phyloP scores from a whole-genome alignment of 75 land plant genomes.

The Picea glauca region DNA sequence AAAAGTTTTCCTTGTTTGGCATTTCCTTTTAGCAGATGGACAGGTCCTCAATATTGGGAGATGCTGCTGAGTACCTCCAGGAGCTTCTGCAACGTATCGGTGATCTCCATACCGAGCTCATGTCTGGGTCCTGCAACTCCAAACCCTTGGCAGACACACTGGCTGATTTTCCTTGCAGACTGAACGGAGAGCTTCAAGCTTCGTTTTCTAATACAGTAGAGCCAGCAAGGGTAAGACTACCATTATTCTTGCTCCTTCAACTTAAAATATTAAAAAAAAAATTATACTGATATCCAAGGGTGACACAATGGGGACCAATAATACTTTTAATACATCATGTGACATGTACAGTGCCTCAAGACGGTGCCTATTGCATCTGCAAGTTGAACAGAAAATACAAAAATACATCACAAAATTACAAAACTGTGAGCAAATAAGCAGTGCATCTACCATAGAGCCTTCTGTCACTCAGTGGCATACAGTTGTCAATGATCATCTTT shows the following conservation, averaged over 20 bases:
- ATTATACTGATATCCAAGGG: no score
- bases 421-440: no score
- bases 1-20: not conserved
- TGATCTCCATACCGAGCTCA: constrained; percentile 5
- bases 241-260: constrained; percentile 6
- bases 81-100: constrained; percentile 12
- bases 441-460: no score
- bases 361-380: no score
- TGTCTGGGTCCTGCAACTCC: not conserved
- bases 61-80: constrained; percentile 26
- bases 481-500: not conserved
- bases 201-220: constrained; percentile 13
- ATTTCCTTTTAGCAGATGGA: constrained; percentile 15
- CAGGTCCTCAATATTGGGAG: constrained; percentile 25
- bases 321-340: no score
- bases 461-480: not conserved
- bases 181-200: constrained; percentile 27
- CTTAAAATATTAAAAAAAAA: not conserved
- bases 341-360: not conserved
- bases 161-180: not conserved
- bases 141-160: not conserved
- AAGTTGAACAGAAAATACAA: no score
- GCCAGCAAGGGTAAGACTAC: constrained; percentile 22
- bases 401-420: no score
- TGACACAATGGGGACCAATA: no score